Evolutionary conservation across 495 filamentous ascomycete genomes (phyloP), one percentile per base, ranked within the genome.

Genomic region (Talaromyces borbonicus): DNA sequence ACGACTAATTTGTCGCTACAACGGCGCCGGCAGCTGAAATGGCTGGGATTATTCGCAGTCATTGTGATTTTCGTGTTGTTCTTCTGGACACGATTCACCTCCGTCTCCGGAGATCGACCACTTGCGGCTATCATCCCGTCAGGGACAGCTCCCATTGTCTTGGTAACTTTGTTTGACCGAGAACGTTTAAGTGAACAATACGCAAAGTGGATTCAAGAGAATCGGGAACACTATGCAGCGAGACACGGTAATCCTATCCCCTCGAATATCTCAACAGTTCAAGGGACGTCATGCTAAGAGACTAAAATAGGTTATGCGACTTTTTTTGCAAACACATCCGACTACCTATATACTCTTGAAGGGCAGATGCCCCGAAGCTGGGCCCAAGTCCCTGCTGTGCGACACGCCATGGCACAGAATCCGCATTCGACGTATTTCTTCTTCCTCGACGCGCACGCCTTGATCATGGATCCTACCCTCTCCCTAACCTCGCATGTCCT

Each of bases 401-500:
- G 93, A 37, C 89, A 97, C 56, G 93, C 90, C 25, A 78, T 99
- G 68, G 81, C 87, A 5, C 68, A 74, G 29, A 81, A 78, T 53
- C 85, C 89, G 9, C 68, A 85, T 50, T 75, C 75, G 43, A 74
- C 74, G 40, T 95, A 80, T 55, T 78, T 96, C 67, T 97, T 88
- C 78, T 83, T 81, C 57, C 80, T 97, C 2, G 85, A 87, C 47
- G 72, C 81, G 37, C 78, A 89, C 56, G 78, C 87, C 37, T 71
- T 95, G 33, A 87, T 99, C 63, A 95, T 95, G 89, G 87, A 92
- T 62, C 86, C 86, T 0, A 62, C 73, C 22, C 72, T 83, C 49
- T 68, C 74, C 0, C 69, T 97, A 31, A 73, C 83, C 45, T 69
- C 75, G 4, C 79, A 90, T 52, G 63, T 97, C 36, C 76, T 93